Conservation (phyloP, 352 stramenopile genomes). For the Pythium scleroteichum region DNA sequence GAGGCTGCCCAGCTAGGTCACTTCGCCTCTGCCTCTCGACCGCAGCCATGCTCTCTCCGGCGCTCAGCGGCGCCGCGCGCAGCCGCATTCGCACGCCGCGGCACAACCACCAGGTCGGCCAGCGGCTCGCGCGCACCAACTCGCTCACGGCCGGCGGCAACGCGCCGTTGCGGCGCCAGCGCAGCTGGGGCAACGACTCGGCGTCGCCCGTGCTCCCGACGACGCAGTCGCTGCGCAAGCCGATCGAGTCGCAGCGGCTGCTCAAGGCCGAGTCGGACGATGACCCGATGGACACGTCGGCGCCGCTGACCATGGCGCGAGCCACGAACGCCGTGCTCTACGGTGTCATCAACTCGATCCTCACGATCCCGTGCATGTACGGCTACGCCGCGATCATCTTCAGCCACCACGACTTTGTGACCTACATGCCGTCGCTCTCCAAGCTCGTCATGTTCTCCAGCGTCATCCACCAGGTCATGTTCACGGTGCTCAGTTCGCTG, state of each 20-base stretch:
- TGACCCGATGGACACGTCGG: conserved; percentile 17
- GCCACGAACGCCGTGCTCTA: conserved; percentile 80
- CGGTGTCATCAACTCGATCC: conserved; percentile 92
- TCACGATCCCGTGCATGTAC: conserved; percentile 94
- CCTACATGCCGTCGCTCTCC: conserved; percentile 88
- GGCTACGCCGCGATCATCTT: conserved; percentile 97
- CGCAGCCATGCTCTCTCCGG: conserved; percentile 54
- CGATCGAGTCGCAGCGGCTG: conserved; percentile 14
- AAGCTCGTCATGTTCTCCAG: conserved; percentile 97
- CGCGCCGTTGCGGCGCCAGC: neutral
- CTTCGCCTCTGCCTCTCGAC: neutral
- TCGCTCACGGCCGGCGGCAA: conserved; percentile 15
- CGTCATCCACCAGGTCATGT: conserved; percentile 93
- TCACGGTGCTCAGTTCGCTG: conserved; percentile 89
- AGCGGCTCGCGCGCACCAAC: conserved; percentile 13
- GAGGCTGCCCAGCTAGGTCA: neutral
- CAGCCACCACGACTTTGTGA: conserved; percentile 85
- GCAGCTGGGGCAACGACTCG: conserved; percentile 24
- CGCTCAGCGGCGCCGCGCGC: conserved; percentile 56
- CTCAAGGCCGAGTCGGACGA: conserved; percentile 17
- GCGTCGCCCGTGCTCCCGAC: conserved; percentile 15
- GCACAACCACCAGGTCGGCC: conserved; percentile 16
- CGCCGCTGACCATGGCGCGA: conserved; percentile 32
- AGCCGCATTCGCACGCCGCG: conserved; percentile 40
- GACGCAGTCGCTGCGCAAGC: neutral